These are phyloP conservation scores for Ambispora gerdemannii DNA, from an alignment of 192 early-diverging fungal genomes.

Conservation along the genomic window DNA sequence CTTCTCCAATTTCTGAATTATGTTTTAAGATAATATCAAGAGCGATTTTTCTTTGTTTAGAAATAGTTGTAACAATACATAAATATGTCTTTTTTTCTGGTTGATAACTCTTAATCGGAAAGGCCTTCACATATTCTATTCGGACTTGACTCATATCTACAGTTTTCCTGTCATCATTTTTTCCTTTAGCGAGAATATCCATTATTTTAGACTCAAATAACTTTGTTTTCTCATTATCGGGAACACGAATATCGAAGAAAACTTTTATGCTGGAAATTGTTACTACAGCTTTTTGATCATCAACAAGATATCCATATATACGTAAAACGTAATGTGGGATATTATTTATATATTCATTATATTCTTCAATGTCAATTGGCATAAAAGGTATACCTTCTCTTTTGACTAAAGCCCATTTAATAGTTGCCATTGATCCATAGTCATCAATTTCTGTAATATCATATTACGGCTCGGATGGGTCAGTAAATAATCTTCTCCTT, in stretches of 20 bases:
- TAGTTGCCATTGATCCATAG: background rate
- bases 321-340: background rate
- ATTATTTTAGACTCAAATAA: background rate
- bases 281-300: conserved; percentile 7
- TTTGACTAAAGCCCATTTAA: background rate
- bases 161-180: background rate
- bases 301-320: background rate
- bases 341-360: conserved; percentile 1
- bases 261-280: background rate
- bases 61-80: background rate
- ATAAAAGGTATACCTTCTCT: background rate
- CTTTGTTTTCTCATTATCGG: background rate
- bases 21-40: too few relatives aligned
- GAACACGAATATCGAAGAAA: background rate
- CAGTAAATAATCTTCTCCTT: conserved; percentile 9
- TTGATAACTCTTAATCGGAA: background rate
- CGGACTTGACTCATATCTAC: background rate
- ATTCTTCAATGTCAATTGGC: conserved; percentile 6
- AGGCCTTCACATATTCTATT: background rate
- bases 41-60: conserved; percentile 11
- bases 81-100: background rate
- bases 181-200: background rate
- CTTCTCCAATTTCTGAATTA: background rate
- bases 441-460: conserved; percentile 11
- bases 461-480: conserved; percentile 1